These are phyloP conservation scores for Metschnikowia anglica DNA, from an alignment of 805 yeast genomes.

Conservation along the genomic window DNA sequence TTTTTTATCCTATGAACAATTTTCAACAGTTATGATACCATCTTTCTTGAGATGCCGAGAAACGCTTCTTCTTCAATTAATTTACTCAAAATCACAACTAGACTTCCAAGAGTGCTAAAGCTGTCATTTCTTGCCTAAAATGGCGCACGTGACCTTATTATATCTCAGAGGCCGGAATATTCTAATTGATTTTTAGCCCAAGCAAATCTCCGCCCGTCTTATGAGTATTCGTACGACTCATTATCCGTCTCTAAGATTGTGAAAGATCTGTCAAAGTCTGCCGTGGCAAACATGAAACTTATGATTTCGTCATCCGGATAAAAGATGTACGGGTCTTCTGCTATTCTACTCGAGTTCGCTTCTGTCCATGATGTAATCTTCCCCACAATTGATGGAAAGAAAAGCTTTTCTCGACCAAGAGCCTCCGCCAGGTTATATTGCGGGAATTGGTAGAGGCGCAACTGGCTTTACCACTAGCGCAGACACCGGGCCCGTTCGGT, in stretches of 20 bases:
- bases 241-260: no score
- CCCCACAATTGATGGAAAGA: constrained; percentile 15
- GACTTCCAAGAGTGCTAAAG: background rate
- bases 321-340: constrained; percentile 8
- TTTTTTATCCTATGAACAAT: background rate
- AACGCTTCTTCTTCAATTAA: background rate
- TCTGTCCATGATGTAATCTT: background rate
- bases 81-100: no score
- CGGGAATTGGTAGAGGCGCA: constrained; percentile 96
- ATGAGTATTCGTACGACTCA: no score
- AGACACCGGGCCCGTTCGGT: constrained; percentile 51
- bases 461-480: constrained; percentile 88
- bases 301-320: no score
- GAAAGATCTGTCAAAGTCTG: background rate
- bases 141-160: background rate
- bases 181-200: background rate
- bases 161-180: no score
- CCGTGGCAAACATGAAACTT: background rate
- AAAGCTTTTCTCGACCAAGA: constrained; percentile 67
- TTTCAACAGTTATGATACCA: background rate
- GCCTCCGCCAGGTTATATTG: constrained; percentile 86
- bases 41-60: background rate
- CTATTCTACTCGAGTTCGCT: background rate
- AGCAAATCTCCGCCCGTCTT: no score
- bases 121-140: background rate